Evolutionary conservation across 2,329 filamentous ascomycete genomes (phyloP), one percentile per base, ranked within the genome.

Genomic region (Fusarium pininemorale): DNA sequence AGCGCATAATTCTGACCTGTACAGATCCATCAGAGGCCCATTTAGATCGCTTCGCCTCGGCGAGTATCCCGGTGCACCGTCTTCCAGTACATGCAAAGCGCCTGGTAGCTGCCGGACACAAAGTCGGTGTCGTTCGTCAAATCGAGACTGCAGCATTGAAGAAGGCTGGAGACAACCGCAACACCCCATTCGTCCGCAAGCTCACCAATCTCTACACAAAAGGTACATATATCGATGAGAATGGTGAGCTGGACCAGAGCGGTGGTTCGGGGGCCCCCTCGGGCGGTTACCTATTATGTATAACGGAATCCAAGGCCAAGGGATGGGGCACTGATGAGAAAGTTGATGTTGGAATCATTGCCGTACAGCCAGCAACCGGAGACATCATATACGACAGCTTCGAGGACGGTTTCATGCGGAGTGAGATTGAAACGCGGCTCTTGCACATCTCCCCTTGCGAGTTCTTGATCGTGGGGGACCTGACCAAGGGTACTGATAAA

Each of bases 161-260:
- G 81, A 97, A 97, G 73, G 96, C 91, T 3, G 96, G 96, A 50
- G 95, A 98, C 80, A 99, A 98, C 82, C 91, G 94, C 66, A 98
- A 98, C 79, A 90, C 95, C 0, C 95, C 96, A 0, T 99, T 99
- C 77, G 90, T 94, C 42, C 91, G 96, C 41, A 96, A 97, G 78
- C 90, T 99, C 78, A 98, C 96, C 22, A 98, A 97, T 79, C 87
- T 99, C 12, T 99, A 99, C 83, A 99, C 96, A 14, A 99, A 98
- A 82, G 96, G 95, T 48, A 99, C 96, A 6, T 99, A 98, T 77
- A 92, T 99, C 64, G 96, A 98, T 79, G 96, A 99, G 81, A 89
- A 94, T 15, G 96, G 96, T 71, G 94, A 94, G 32, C 83, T 98
- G 10, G 92, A 93, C 59, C 84, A 85, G 62, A 80, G 79, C 77